Evolutionary conservation across 371 early-diverging fungal species (phyloP).

Genomic region (Saksenaea oblongispora): DNA sequence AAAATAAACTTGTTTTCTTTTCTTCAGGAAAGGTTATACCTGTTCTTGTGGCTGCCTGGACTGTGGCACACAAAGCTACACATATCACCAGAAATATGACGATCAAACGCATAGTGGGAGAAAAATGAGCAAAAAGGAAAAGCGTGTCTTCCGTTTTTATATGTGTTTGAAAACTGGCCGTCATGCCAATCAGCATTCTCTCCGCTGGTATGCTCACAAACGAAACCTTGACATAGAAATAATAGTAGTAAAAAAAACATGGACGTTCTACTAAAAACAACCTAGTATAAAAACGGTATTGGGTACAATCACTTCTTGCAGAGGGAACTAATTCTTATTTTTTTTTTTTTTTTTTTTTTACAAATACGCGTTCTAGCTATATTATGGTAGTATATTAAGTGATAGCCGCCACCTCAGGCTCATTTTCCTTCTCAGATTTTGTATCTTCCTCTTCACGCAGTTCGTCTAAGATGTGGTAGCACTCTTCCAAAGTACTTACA

Average conservation of each 20-base stretch:
- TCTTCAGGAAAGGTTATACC: slow-evolving; percentile 1
- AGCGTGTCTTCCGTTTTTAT: neutral
- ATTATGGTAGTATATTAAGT: neutral
- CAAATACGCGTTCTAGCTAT: neutral
- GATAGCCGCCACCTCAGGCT: neutral
- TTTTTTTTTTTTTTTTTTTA: neutral
- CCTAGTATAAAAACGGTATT: too few species aligned
- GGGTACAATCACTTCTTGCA: neutral
- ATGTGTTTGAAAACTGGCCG: neutral
- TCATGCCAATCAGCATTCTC: slow-evolving; percentile 5
- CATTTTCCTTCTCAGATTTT: neutral
- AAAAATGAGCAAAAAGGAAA: neutral
- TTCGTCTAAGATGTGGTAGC: slow-evolving; percentile 76
- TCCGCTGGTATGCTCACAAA: neutral
- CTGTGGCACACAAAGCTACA: slow-evolving; percentile 4
- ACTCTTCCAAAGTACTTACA: slow-evolving; percentile 77
- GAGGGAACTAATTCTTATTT: neutral
- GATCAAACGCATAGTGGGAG: slow-evolving; percentile 16
- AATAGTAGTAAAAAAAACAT: too few species aligned
- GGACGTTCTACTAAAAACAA: too few species aligned
- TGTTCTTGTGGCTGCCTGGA: slow-evolving; percentile 14
- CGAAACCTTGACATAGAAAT: neutral
- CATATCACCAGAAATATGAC: slow-evolving; percentile 13
- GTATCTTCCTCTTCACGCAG: slow-evolving; percentile 46
- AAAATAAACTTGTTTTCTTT: neutral